phyloP scores from a whole-genome alignment of 106 monocot species.

The Apostasia shenzhenica region DNA sequence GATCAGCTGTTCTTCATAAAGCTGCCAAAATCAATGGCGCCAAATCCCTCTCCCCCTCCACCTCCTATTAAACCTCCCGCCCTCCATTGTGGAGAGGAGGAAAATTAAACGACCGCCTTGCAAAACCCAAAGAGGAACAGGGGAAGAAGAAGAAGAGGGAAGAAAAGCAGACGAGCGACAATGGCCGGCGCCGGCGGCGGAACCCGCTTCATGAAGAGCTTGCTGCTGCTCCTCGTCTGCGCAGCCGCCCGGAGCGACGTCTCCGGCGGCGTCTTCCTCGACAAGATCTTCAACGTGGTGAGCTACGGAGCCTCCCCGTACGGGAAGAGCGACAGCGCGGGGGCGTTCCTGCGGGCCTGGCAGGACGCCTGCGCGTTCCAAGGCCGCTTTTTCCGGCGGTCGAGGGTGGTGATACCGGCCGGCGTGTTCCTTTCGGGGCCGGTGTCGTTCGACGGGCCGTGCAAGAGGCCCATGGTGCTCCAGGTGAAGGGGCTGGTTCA shows the following conservation, averaged over 20 bases:
- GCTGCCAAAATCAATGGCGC: too few relatives aligned
- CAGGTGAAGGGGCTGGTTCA: slow-evolving; percentile 7
- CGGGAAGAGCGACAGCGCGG: neutral
- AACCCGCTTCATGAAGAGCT: too few relatives aligned
- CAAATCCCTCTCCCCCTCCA: too few relatives aligned
- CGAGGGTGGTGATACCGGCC: slow-evolving; percentile 12
- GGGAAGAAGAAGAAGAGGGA: too few relatives aligned
- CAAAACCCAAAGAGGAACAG: too few relatives aligned
- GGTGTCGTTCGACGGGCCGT: slow-evolving; percentile 6
- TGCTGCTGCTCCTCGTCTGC: neutral
- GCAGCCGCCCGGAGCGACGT: neutral
- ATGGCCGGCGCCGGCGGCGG: too few relatives aligned
- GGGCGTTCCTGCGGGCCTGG: slow-evolving; percentile 13
- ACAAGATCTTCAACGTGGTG: slow-evolving; percentile 1
- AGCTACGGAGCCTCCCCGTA: neutral
- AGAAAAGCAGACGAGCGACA: too few relatives aligned
- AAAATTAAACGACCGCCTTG: too few relatives aligned
- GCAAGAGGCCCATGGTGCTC: slow-evolving; percentile 12
- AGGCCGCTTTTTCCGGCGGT: neutral
- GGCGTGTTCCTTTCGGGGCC: slow-evolving; percentile 1
- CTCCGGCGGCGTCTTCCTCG: neutral
- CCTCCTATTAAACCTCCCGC: too few relatives aligned
- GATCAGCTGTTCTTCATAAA: too few relatives aligned
- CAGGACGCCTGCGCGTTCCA: slow-evolving; percentile 7
- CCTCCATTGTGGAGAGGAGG: too few relatives aligned